Base-by-base conservation (phyloP, 306 rosid species). In the Arachis stenosperma region DNA sequence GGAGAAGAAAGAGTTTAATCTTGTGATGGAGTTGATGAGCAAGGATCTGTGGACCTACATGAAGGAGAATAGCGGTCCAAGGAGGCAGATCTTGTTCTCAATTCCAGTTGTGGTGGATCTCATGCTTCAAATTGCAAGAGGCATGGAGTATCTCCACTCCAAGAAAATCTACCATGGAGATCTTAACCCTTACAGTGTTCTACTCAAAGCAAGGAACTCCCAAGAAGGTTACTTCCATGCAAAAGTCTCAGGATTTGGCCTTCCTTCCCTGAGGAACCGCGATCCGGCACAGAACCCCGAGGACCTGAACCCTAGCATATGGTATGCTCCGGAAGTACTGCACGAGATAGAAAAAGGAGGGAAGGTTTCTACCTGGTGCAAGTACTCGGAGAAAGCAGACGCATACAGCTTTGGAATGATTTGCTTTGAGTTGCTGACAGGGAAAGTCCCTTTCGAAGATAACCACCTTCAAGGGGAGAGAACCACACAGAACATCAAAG, bases 121-220 rank as follows among this genome's bases (percentile, higher is more conserved):
- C 70, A 91, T 95, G 98, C 97, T 95, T 78, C 99, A 95, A 70
- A 90, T 95, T 69, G 96, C 98, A 0, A 84, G 98, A 78, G 98
- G 97, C 53, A 87, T 92, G 80, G 96, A 90, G 61, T 86, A 90
- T 39, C 92, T 95, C 6, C 98, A 95, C 75, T 87, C 93, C 8
- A 81, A 64, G 65, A 87, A 84, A 17, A 83, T 92, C 50, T 88
- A 58, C 69, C 98, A 95, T 75, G 99, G 99, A 27, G 83, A 88
- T 50, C 84, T 95, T 67, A 88, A 88, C 77, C 99, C 98, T 58
- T 71, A 33, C 10, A 87, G 84, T 39, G 39, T 95, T 33, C 76
- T 88, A 36, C 86, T 95, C 76, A 87, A 74, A 73, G 63, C 83
- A 6, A 86, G 97, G 69, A 92, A 77, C 75, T 82, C 80, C 4